A percentile compares a stretch with the other conserved stretches of the same genome.
Evolutionary conservation across 306 rosid genomes (phyloP).

Genomic region (Cicer pinnatifidum): DNA sequence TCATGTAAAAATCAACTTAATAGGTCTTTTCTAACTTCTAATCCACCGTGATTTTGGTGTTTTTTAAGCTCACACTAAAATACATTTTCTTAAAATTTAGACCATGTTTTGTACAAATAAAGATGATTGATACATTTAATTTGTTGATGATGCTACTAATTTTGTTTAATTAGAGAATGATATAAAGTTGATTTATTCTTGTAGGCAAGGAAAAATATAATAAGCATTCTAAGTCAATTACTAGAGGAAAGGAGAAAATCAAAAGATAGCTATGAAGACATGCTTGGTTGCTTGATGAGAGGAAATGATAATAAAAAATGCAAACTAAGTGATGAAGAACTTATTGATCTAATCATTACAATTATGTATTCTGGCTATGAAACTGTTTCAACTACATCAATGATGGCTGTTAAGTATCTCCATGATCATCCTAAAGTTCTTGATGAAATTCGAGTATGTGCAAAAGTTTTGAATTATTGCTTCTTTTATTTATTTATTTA

Average conservation of each 20-base stretch:
- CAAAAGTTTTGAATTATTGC: constrained; percentile 3
- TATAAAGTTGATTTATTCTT: constrained; percentile 15
- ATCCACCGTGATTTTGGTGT: not conserved
- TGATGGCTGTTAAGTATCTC: constrained; percentile 98
- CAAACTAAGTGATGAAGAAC: constrained; percentile 74
- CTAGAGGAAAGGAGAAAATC: constrained; percentile 74
- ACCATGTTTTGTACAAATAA: not conserved
- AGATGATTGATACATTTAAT: not conserved
- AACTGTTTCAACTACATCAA: constrained; percentile 95
- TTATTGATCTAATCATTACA: constrained; percentile 83
- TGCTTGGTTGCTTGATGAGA: constrained; percentile 75
- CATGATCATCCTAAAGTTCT: constrained; percentile 89
- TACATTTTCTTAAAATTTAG: not conserved
- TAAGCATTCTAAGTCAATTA: constrained; percentile 62
- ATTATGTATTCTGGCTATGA: constrained; percentile 94
- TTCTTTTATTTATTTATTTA: not conserved
- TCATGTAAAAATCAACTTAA: too few relatives aligned
- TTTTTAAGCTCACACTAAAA: not conserved
- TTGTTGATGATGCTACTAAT: not conserved
- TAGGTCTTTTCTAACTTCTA: not conserved
- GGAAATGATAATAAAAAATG: constrained; percentile 58
- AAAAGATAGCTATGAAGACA: constrained; percentile 59
- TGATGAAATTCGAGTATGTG: constrained; percentile 86
- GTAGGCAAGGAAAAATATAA: constrained; percentile 83
- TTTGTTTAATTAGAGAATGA: not conserved